These are phyloP conservation scores for Aspergillus bertholletiae DNA, from an alignment of 495 filamentous ascomycete species.

Conservation along the genomic window DNA sequence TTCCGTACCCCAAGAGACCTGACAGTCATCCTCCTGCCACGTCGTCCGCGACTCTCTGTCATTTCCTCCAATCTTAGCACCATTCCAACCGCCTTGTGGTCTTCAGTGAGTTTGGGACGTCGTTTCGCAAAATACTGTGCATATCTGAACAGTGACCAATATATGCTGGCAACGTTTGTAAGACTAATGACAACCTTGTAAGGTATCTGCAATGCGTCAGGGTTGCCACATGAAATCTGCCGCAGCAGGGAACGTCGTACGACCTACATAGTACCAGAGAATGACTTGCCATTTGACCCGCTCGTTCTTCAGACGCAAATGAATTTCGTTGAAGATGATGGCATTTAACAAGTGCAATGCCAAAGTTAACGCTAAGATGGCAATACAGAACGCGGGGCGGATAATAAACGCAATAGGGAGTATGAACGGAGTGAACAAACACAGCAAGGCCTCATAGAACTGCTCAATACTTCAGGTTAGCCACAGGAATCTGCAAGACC, in stretches of 20 bases:
- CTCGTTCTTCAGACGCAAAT: slow-evolving; percentile 38
- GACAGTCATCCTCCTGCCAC: background rate
- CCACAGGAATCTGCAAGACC: background rate
- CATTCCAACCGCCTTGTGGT: slow-evolving; percentile 38
- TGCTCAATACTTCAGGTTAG: background rate
- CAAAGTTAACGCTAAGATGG: slow-evolving; percentile 27
- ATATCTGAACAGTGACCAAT: slow-evolving; percentile 42
- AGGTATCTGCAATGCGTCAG: slow-evolving; percentile 12
- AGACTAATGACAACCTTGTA: slow-evolving; percentile 39
- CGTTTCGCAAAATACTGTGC: slow-evolving; percentile 40
- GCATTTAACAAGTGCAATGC: slow-evolving; percentile 38
- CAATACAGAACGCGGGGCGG: slow-evolving; percentile 31
- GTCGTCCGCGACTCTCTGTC: background rate
- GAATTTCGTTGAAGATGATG: slow-evolving; percentile 43
- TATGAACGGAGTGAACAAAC: slow-evolving; percentile 43
- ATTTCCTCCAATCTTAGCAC: slow-evolving; percentile 18
- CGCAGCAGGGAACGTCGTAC: background rate
- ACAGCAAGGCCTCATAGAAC: slow-evolving; percentile 48
- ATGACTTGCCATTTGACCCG: slow-evolving; percentile 25
- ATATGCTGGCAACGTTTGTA: slow-evolving; percentile 41
- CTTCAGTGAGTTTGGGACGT: slow-evolving; percentile 41
- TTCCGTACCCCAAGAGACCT: background rate
- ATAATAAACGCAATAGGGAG: slow-evolving; percentile 44
- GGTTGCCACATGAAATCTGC: background rate
- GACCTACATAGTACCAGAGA: slow-evolving; percentile 29